Evolutionary conservation across 805 yeast species (phyloP), one percentile per base, ranked within the genome.

Genomic region (Yarrowia hollandica): DNA sequence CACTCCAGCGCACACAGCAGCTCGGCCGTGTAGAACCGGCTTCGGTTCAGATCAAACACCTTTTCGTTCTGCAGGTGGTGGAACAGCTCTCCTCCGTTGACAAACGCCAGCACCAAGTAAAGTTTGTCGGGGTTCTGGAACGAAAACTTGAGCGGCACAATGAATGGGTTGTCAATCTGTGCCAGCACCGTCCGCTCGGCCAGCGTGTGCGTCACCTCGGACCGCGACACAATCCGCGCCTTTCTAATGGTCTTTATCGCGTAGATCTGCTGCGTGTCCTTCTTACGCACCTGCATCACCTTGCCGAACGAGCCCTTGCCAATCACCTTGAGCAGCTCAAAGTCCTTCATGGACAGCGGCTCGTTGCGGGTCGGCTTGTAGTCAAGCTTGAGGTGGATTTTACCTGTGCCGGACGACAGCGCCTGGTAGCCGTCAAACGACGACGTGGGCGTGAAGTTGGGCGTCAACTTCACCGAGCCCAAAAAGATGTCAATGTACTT

Each of bases 221-320:
- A 83, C 69, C 95, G 83, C 23, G 95, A 88, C 30, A 94, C 96
- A 65, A 94, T 90, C 69, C 94, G 96, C 16, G 96, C 89, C 71
- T 94, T 94, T 66, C 98, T 80, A 63, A 94, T 83, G 0, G 97
- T 90, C 72, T 94, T 94, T 69, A 94, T 77, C 1, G 99, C 99
- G 72, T 94, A 94, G 21, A 94, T 85, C 71, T 92, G 95, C 64
- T 86, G 86, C 2, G 99, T 94, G 72, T 94, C 99, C 66, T 88
- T 89, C 74, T 94, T 94, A 63, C 90, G 84, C 38, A 94, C 99
- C 73, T 94, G 99, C 98, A 94, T 94, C 58, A 94, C 99, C 74
- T 94, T 94, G 56, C 99, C 99, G 71, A 94, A 94, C 9, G 97
- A 90, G 7, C 99, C 99, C 71, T 94, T 94, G 33, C 99, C 99